Evolutionary conservation across 2,329 filamentous ascomycete genomes (phyloP), one percentile per base, ranked within the genome.

Genomic region (Ascochyta clinopodiicola): DNA sequence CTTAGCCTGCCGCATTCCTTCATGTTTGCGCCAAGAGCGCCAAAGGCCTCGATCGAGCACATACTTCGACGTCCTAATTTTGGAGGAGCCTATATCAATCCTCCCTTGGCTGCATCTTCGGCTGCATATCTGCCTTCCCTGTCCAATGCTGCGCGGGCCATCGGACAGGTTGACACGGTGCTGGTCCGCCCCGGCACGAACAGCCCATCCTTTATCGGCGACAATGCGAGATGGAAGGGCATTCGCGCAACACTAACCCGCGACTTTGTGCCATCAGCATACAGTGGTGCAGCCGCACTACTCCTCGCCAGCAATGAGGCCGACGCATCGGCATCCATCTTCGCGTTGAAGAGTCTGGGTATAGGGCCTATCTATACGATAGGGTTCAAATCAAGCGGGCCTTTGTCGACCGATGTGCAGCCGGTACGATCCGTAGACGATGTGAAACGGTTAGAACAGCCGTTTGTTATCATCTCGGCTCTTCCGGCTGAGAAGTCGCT

Each of bases 1-100:
- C 83, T 96, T 9, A 90, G 91, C n/a, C 79, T 96, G n/a, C 91
- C 91, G 10, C 91, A 96, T 67, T 86, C 89, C 43, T 90, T 95
- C 63, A 83, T 86, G 13, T 87, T 89, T 34, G 86, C 94, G 8
- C 90, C 94, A 72, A 82, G 89, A 49, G 85, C 87, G 4, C 81
- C 86, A 4, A 87, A 84, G 60, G 86, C 84, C 1, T 84, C 86
- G 15, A 84, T 95, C 57, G 89, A 93, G 70, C 79, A 85, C 0
- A 88, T 91, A 74, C 86, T 91, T 64, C 84, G 86, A 53, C 88
- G 91, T 67, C 85, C 84, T 47, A 85, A 86, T 49, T 96, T 96
- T 75, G 91, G 92, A 37, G 92, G 91, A 35, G 90, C 91, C 31
- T 93, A 91, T 68, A 82, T 96, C 57, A 90, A 89, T 67, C 91